These are phyloP conservation scores for Dactylellina haptotyla DNA, from an alignment of 2,329 filamentous ascomycete species.

Conservation along the genomic window DNA sequence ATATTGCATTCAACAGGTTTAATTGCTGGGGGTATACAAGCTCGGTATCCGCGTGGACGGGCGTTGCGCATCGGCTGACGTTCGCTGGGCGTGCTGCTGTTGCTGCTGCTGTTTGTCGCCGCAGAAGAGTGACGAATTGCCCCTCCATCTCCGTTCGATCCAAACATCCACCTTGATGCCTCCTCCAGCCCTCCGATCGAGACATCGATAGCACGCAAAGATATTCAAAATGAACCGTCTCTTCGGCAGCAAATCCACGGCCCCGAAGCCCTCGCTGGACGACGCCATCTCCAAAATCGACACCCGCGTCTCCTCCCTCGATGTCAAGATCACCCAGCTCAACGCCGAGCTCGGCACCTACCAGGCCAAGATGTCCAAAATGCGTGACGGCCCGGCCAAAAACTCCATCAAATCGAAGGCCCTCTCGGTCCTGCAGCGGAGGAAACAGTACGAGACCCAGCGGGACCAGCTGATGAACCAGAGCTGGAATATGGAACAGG, in stretches of 20 bases:
- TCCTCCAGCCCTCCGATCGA: no score
- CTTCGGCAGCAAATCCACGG: conserved; percentile 86
- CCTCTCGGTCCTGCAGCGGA: conserved; percentile 89
- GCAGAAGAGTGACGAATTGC: conserved; percentile 15
- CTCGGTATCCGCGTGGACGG: no score
- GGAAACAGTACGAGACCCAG: conserved; percentile 93
- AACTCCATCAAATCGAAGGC: conserved; percentile 92
- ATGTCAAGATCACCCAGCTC: conserved; percentile 91
- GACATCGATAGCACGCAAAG: no score
- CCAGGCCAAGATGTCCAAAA: conserved; percentile 85
- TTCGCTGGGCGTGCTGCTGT: no score
- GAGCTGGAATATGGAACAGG: conserved; percentile 99
- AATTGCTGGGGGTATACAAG: not conserved
- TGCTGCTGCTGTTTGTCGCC: conserved; percentile 24
- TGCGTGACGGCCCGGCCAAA: conserved; percentile 96
- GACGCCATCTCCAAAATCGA: conserved; percentile 81
- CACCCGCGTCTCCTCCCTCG: conserved; percentile 79
- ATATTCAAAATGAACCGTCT: conserved; percentile 84
- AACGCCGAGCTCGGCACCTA: conserved; percentile 90
- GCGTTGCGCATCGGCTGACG: conserved; percentile 15
- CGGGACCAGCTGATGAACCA: conserved; percentile 93
- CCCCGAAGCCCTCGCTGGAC: conserved; percentile 88
- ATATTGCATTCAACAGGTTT: not conserved
- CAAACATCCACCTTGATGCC: conserved; percentile 7
- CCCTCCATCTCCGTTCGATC: conserved; percentile 8